A percentile compares a stretch with the other conserved stretches of the same genome.
These are phyloP conservation scores for Phialophora macrospora DNA, from an alignment of 2,329 filamentous ascomycete species.

Conservation along the genomic window DNA sequence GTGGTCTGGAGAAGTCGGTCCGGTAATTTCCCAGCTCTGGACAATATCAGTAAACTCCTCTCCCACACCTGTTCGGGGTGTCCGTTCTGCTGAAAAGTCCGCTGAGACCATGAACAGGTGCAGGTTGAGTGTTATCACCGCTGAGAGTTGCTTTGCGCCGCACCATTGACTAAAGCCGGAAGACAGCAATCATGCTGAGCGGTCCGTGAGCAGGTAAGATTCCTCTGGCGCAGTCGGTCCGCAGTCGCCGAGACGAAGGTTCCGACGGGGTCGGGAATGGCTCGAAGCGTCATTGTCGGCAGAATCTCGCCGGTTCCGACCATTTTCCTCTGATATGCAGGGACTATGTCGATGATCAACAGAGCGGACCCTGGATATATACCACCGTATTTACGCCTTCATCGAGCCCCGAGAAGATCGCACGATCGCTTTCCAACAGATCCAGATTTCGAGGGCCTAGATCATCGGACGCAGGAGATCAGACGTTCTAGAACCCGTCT, in stretches of 20 bases:
- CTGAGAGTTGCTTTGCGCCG: constrained; percentile 2
- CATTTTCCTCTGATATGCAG: background rate
- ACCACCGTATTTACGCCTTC: background rate
- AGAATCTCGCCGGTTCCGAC: background rate
- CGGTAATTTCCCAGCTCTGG: constrained; percentile 2
- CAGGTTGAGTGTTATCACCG: background rate
- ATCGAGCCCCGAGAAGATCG: background rate
- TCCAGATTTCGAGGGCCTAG: background rate
- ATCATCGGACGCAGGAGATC: background rate
- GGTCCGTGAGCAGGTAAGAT: constrained; percentile 5
- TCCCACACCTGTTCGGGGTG: background rate
- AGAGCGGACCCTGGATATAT: background rate
- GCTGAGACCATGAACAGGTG: background rate
- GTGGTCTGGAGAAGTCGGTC: background rate
- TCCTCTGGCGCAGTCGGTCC: constrained; percentile 10
- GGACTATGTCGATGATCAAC: constrained; percentile 4
- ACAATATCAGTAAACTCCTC: background rate
- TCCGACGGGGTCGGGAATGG: background rate
- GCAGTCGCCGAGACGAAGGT: constrained; percentile 5
- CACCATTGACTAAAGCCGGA: constrained; percentile 10
- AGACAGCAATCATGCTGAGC: constrained; percentile 10
- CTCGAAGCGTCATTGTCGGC: background rate
- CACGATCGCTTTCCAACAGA: background rate
- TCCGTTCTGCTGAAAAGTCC: background rate
- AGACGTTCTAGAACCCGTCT: background rate